Evolutionary conservation across 768 basidiomycete species (phyloP).

Genomic region (Astraeus odoratus): DNA sequence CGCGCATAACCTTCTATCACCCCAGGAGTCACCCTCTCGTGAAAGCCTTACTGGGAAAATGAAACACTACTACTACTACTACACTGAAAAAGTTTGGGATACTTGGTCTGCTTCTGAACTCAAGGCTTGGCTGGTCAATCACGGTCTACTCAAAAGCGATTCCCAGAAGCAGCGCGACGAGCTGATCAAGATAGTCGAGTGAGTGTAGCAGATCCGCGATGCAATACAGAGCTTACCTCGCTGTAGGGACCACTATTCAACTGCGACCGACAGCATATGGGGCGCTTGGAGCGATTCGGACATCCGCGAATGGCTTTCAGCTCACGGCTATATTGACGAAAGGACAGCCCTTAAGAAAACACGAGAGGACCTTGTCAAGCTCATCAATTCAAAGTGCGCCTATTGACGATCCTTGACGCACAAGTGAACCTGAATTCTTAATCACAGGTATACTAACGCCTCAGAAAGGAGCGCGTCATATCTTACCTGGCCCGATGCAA

Average conservation of each 20-base stretch:
- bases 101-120: constrained; percentile 77
- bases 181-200: constrained; percentile 66
- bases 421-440: background rate
- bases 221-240: background rate
- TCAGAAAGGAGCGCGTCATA: constrained; percentile 51
- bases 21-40: constrained; percentile 44
- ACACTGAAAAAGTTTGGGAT: constrained; percentile 46
- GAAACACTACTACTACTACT: constrained; percentile 71
- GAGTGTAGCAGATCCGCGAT: constrained; percentile 16
- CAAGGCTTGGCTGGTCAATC: constrained; percentile 71
- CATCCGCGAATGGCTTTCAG: constrained; percentile 65
- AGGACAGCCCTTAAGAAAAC: constrained; percentile 50
- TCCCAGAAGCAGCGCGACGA: constrained; percentile 65
- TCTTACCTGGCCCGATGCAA: constrained; percentile 87
- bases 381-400: constrained; percentile 62
- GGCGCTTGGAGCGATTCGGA: constrained; percentile 68
- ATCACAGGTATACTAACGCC: constrained; percentile 45
- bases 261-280: constrained; percentile 55
- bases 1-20: constrained; percentile 64
- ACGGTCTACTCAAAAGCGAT: constrained; percentile 66
- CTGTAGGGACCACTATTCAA: constrained; percentile 59
- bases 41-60: constrained; percentile 58
- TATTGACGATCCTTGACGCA: background rate
- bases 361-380: constrained; percentile 67
- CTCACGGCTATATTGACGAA: constrained; percentile 56